A percentile compares a stretch with the other conserved stretches of the same genome.
phyloP scores from a whole-genome alignment of 2,329 filamentous ascomycete genomes.

The Uncinocarpus reesii region DNA sequence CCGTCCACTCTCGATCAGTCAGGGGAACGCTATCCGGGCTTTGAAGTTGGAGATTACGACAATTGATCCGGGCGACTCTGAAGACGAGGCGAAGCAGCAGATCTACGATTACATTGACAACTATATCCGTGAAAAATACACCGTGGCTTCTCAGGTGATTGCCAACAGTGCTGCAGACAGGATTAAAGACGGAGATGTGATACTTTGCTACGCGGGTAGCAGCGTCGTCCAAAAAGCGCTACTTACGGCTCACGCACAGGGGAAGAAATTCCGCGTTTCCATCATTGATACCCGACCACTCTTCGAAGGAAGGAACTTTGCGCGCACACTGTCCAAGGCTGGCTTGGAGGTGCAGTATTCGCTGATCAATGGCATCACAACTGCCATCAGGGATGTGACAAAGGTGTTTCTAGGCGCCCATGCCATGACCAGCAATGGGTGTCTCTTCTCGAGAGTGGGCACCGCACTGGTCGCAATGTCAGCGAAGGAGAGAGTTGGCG shows the following conservation, averaged over 20 bases:
- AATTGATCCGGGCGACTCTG: conserved; percentile 74
- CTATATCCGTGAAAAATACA: conserved; percentile 85
- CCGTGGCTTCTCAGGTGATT: conserved; percentile 76
- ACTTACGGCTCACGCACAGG: conserved; percentile 57
- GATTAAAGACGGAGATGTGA: conserved; percentile 67
- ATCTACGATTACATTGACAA: conserved; percentile 73
- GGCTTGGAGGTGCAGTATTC: conserved; percentile 73
- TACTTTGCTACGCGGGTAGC: conserved; percentile 79
- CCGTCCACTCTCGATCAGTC: conserved; percentile 89
- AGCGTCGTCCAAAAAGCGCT: conserved; percentile 77
- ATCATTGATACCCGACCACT: conserved; percentile 68
- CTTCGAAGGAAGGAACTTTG: conserved; percentile 61
- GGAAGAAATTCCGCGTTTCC: conserved; percentile 70
- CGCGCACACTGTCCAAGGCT: conserved; percentile 56
- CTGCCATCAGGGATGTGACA: conserved; percentile 60
- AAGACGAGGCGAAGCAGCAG: conserved; percentile 67
- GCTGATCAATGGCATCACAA: conserved; percentile 65
- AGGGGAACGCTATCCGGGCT: conserved; percentile 93
- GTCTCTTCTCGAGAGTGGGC: conserved; percentile 76
- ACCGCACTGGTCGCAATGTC: conserved; percentile 79
- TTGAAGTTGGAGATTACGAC: conserved; percentile 87
- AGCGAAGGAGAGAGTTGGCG: conserved; percentile 50
- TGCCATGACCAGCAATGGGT: conserved; percentile 90
- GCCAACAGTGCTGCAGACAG: conserved; percentile 62
- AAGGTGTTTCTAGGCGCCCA: conserved; percentile 79